Conservation (phyloP, 441 rosid genomes). For the Adansonia madagascariensis region DNA sequence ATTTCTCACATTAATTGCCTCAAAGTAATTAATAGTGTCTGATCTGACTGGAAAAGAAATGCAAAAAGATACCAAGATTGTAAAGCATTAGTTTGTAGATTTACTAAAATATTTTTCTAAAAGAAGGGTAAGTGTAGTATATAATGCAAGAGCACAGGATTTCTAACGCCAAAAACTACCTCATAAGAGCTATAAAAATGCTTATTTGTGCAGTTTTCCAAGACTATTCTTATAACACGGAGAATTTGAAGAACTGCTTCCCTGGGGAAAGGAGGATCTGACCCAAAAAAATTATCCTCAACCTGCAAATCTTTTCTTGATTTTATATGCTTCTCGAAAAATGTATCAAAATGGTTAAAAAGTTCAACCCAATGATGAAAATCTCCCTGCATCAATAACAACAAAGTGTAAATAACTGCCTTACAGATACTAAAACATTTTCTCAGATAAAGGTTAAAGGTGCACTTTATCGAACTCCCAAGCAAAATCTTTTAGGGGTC, state of each 20-base stretch:
- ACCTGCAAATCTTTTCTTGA: slow-evolving; percentile 85
- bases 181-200: slow-evolving; percentile 92
- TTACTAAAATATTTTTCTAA: neutral
- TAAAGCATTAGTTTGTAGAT: neutral
- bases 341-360: slow-evolving; percentile 90
- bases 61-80: slow-evolving; percentile 1
- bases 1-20: slow-evolving; percentile 8
- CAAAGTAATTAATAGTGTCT: slow-evolving; percentile 1
- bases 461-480: slow-evolving; percentile 96
- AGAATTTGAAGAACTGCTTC: slow-evolving; percentile 91
- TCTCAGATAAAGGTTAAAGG: slow-evolving; percentile 22
- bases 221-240: slow-evolving; percentile 82
- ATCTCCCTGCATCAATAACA: slow-evolving; percentile 72
- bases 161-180: slow-evolving; percentile 45
- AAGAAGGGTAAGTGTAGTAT: neutral
- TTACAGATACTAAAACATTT: neutral
- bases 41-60: slow-evolving; percentile 15
- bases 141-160: neutral
- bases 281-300: slow-evolving; percentile 71
- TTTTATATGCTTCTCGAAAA: slow-evolving; percentile 88
- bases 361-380: slow-evolving; percentile 99
- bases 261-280: slow-evolving; percentile 82
- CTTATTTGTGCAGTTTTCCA: slow-evolving; percentile 96
- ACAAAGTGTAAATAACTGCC: slow-evolving; percentile 31
- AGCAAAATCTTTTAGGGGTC: slow-evolving; percentile 68